Conservation (phyloP, 495 filamentous ascomycete species). For the Cudoniella acicularis region DNA sequence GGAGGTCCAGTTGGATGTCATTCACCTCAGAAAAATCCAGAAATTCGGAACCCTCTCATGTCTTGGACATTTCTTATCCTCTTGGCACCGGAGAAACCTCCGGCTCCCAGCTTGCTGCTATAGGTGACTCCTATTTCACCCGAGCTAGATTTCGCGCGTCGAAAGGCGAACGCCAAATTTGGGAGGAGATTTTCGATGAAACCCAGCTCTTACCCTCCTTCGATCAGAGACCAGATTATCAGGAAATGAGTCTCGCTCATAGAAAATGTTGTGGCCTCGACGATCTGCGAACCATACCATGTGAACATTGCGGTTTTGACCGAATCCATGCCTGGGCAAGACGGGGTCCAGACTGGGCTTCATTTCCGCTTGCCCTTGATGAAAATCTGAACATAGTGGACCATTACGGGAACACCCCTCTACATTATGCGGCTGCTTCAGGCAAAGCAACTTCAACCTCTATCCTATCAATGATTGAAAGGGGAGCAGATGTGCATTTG, state of each 20-base stretch:
- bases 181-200: conserved; percentile 12
- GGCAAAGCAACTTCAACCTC: neutral
- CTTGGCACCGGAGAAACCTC: neutral
- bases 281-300: neutral
- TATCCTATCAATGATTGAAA: conserved; percentile 1
- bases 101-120: neutral
- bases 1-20: conserved; percentile 12
- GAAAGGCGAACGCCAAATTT: conserved; percentile 2
- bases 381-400: conserved; percentile 1
- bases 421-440: conserved; percentile 10
- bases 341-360: neutral
- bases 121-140: neutral
- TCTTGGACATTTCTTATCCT: neutral
- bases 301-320: neutral
- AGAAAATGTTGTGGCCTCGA: neutral
- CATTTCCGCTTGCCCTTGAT: neutral
- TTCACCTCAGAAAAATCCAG: conserved; percentile 4
- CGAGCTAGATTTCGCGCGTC: neutral
- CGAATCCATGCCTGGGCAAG: neutral
- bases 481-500: conserved; percentile 2
- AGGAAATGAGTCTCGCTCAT: neutral
- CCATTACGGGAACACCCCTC: conserved; percentile 4
- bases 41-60: neutral
- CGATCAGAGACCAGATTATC: conserved; percentile 1
- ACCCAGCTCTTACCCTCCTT: neutral